These are phyloP conservation scores for Helicostylum pulchrum DNA, from an alignment of 192 early-diverging fungal genomes.

Conservation along the genomic window DNA sequence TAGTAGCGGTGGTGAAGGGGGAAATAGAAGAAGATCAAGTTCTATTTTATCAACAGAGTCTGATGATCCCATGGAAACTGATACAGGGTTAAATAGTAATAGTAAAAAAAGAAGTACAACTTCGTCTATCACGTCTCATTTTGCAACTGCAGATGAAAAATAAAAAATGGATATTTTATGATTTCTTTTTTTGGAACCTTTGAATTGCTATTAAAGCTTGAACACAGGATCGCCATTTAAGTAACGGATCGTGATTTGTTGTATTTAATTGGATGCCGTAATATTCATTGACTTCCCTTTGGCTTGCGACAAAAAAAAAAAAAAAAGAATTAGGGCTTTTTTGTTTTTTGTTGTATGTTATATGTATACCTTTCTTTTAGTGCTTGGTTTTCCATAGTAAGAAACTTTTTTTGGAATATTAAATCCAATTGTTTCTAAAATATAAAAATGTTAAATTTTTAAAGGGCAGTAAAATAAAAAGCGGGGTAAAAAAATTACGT, in stretches of 20 bases:
- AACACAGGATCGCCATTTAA: constrained; percentile 3
- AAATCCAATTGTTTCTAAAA: not conserved
- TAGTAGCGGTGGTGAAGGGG: not conserved
- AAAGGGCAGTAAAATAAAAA: too few species aligned
- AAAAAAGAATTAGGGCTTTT: not conserved
- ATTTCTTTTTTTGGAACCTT: not conserved
- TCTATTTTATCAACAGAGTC: constrained; percentile 18
- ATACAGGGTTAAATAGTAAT: not conserved
- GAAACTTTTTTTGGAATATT: constrained; percentile 12
- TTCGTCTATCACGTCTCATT: not conserved
- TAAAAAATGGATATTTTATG: not conserved
- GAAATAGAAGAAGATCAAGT: constrained; percentile 22
- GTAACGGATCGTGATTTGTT: not conserved
- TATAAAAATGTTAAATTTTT: too few species aligned
- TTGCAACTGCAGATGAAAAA: not conserved
- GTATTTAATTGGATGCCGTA: not conserved
- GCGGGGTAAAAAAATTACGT: too few species aligned
- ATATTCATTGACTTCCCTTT: not conserved
- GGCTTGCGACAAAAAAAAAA: not conserved
- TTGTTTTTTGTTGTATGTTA: not conserved
- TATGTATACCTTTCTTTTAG: constrained; percentile 8
- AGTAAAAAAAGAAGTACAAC: not conserved
- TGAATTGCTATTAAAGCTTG: constrained; percentile 6
- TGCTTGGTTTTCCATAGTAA: not conserved
- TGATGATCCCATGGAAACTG: constrained; percentile 1